Evolutionary conservation across 371 early-diverging fungal species (phyloP), one percentile per base, ranked within the genome.

Genomic region (Mortierella sp.): DNA sequence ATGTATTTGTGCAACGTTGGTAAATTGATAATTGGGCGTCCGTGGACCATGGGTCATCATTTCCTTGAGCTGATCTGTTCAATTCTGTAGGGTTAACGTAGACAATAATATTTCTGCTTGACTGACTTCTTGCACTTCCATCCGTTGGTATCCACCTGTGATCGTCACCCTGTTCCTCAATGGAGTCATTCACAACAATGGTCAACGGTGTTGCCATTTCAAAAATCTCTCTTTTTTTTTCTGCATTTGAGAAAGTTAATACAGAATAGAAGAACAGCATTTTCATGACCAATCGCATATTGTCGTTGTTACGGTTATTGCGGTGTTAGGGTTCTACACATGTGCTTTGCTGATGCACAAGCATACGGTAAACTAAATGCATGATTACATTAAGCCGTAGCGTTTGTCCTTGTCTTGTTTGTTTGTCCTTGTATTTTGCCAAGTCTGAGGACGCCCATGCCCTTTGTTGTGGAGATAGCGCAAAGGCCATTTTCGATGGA

Each of bases 221-320:
- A n/a, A n/a, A n/a, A n/a, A n/a, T n/a, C 22, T 50, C 26, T 52
- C 9, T 52, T n/a, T 45, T 45, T 45, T 45, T n/a, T n/a, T n/a
- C n/a, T n/a, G n/a, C n/a, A n/a, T n/a, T n/a, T n/a, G n/a, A n/a
- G n/a, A n/a, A n/a, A n/a, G n/a, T n/a, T n/a, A n/a, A n/a, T n/a
- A n/a, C n/a, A n/a, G n/a, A n/a, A n/a, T n/a, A n/a, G n/a, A n/a
- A n/a, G n/a, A n/a, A n/a, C n/a, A n/a, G n/a, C n/a, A n/a, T 26
- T 26, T 11, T 5, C 61, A 61, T 61, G 61, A 61, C 61, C 61
- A 61, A 61, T 61, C 61, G 16, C 22, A 22, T 61, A 61, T 34
- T 61, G n/a, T n/a, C n/a, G n/a, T n/a, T n/a, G n/a, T n/a, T n/a
- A n/a, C n/a, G n/a, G n/a, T n/a, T n/a, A 8, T 22, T 31, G 19